phyloP scores from a whole-genome alignment of 176 grass and related monocot genomes.

The Poa annua region DNA sequence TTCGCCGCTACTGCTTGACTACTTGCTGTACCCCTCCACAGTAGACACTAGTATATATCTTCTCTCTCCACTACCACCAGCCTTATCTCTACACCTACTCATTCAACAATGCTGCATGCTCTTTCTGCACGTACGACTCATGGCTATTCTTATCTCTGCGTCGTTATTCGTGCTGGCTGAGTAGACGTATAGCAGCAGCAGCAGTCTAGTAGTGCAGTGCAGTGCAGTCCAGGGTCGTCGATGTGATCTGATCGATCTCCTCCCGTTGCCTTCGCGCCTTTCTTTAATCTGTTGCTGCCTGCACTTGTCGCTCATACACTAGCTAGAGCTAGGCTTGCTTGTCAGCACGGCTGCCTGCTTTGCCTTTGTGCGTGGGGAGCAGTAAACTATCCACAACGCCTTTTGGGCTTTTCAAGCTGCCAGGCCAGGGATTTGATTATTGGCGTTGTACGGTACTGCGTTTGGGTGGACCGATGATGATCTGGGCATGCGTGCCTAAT shows the following conservation, averaged over 20 bases:
- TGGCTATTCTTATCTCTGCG: not conserved
- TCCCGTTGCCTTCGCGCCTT: not conserved
- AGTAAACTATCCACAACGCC: not conserved
- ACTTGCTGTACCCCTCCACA: constrained; percentile 1
- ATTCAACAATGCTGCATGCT: not conserved
- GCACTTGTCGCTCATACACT: not conserved
- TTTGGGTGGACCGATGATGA: constrained; percentile 5
- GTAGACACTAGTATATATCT: not conserved
- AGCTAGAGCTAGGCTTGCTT: constrained; percentile 4
- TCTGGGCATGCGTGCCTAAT: constrained; percentile 32
- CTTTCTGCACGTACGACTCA: not conserved
- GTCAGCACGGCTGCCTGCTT: not conserved
- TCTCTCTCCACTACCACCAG: no score
- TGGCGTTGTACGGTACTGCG: not conserved
- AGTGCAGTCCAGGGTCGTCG: not conserved
- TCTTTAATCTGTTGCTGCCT: not conserved
- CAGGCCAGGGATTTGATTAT: constrained; percentile 1
- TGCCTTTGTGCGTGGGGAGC: constrained; percentile 13
- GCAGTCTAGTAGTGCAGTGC: not conserved
- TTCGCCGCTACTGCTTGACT: not conserved
- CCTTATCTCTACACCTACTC: no score
- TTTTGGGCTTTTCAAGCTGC: not conserved
- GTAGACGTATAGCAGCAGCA: not conserved
- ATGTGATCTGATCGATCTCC: not conserved
- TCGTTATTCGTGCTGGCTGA: not conserved